Evolutionary conservation across 2,329 filamentous ascomycete species (phyloP).

Genomic region (Ceratocystis cubensis): DNA sequence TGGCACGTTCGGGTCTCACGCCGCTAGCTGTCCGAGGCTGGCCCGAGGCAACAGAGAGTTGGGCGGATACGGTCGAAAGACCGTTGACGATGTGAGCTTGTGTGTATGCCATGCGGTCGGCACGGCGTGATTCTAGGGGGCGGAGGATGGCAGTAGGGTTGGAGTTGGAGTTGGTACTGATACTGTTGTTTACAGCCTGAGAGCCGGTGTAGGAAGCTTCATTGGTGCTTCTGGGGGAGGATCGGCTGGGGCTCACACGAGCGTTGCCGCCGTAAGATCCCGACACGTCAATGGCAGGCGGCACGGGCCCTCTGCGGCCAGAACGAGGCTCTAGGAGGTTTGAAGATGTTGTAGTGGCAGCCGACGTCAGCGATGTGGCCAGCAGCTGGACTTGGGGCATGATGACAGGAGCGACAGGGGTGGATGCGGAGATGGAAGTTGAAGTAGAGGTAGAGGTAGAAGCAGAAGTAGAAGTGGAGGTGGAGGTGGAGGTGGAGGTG

Average conservation of each 20-base stretch:
- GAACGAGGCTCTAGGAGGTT: background rate
- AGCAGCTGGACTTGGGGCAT: background rate
- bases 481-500: background rate
- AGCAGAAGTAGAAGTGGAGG: background rate
- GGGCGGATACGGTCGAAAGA: slow-evolving; percentile 15
- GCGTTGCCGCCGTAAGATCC: slow-evolving; percentile 30
- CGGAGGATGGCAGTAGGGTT: slow-evolving; percentile 1
- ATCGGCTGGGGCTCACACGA: background rate
- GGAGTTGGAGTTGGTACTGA: background rate
- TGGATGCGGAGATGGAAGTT: background rate
- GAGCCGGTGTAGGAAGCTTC: background rate
- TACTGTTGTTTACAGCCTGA: background rate
- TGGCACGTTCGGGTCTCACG: slow-evolving; percentile 16
- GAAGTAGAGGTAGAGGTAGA: background rate
- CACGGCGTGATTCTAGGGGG: slow-evolving; percentile 6
- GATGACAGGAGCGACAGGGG: background rate
- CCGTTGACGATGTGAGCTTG: slow-evolving; percentile 19
- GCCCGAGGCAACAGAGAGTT: slow-evolving; percentile 17
- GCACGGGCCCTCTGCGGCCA: slow-evolving; percentile 2
- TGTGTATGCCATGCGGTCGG: slow-evolving; percentile 11
- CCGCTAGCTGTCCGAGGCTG: slow-evolving; percentile 16
- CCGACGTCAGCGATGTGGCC: background rate
- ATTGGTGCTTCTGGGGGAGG: background rate
- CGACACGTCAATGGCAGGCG: slow-evolving; percentile 35
- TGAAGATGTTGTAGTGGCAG: background rate